Conservation (phyloP, 2,329 filamentous ascomycete species). For the Pezicula radicicola region DNA sequence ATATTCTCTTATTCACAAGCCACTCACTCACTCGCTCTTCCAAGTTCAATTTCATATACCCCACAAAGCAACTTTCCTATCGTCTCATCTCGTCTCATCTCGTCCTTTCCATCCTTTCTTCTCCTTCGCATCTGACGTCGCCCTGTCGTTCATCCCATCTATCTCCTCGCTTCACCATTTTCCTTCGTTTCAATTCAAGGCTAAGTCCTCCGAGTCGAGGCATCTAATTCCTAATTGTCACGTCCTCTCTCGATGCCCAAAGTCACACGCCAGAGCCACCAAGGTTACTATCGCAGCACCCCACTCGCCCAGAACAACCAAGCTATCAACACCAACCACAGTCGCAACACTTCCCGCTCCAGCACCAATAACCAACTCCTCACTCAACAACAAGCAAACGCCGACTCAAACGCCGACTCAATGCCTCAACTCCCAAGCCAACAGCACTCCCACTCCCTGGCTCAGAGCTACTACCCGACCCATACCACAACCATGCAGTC, state of each 20-base stretch:
- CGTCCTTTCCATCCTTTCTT: background rate
- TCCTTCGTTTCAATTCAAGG: constrained; percentile 6
- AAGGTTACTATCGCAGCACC: constrained; percentile 21
- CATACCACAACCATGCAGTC: constrained; percentile 1
- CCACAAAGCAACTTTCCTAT: constrained; percentile 19
- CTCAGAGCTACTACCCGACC: background rate
- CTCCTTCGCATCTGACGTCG: background rate
- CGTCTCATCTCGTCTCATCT: constrained; percentile 5
- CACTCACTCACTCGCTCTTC: constrained; percentile 10
- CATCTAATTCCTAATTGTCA: constrained; percentile 20
- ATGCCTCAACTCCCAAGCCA: constrained; percentile 9
- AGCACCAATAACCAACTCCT: background rate
- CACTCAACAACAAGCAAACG: constrained; percentile 1
- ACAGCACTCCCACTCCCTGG: constrained; percentile 4
- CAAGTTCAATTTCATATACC: constrained; percentile 16
- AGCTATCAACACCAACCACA: constrained; percentile 12
- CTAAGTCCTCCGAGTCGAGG: constrained; percentile 24
- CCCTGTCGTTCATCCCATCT: constrained; percentile 1
- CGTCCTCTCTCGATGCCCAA: constrained; percentile 21
- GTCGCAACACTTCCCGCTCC: background rate
- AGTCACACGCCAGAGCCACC: constrained; percentile 15
- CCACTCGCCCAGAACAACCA: constrained; percentile 14
- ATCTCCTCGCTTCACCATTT: constrained; percentile 17
- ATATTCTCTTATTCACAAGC: constrained; percentile 16
- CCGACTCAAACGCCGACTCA: constrained; percentile 3